A percentile compares a stretch with the other conserved stretches of the same genome.
These are phyloP conservation scores for Aspergillus pseudonomiae DNA, from an alignment of 2,329 filamentous ascomycete species.

Conservation along the genomic window DNA sequence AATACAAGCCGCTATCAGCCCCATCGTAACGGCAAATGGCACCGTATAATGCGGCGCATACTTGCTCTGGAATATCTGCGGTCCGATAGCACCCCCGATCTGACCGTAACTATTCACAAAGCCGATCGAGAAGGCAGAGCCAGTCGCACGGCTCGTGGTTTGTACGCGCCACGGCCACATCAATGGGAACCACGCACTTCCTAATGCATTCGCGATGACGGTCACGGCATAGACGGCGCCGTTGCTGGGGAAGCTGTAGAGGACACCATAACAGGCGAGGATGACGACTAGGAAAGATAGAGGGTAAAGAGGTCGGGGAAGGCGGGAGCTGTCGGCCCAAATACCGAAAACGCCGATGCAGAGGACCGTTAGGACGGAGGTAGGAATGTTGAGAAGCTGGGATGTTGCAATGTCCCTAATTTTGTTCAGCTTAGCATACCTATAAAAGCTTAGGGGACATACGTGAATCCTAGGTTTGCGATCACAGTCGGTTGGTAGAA, in stretches of 20 bases:
- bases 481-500: constrained; percentile 50
- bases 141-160: constrained; percentile 51
- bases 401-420: constrained; percentile 48
- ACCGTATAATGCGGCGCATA: constrained; percentile 52
- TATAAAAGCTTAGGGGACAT: constrained; percentile 9
- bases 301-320: constrained; percentile 51
- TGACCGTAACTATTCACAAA: constrained; percentile 57
- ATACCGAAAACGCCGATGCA: constrained; percentile 49
- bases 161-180: constrained; percentile 59
- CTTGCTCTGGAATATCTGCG: constrained; percentile 50
- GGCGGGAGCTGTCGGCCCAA: constrained; percentile 46
- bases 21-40: constrained; percentile 51
- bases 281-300: constrained; percentile 49
- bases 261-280: constrained; percentile 49
- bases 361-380: constrained; percentile 45
- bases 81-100: constrained; percentile 53
- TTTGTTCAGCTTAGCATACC: not conserved
- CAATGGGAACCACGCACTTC: constrained; percentile 50
- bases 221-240: constrained; percentile 54
- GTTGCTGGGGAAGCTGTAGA: constrained; percentile 50
- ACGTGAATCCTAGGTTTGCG: constrained; percentile 48
- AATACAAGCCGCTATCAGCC: constrained; percentile 48
- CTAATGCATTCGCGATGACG: constrained; percentile 48
- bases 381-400: constrained; percentile 55
- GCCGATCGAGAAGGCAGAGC: constrained; percentile 54